Evolutionary conservation across 352 stramenopile species (phyloP).

Genomic region (Blastocystis sp.): DNA sequence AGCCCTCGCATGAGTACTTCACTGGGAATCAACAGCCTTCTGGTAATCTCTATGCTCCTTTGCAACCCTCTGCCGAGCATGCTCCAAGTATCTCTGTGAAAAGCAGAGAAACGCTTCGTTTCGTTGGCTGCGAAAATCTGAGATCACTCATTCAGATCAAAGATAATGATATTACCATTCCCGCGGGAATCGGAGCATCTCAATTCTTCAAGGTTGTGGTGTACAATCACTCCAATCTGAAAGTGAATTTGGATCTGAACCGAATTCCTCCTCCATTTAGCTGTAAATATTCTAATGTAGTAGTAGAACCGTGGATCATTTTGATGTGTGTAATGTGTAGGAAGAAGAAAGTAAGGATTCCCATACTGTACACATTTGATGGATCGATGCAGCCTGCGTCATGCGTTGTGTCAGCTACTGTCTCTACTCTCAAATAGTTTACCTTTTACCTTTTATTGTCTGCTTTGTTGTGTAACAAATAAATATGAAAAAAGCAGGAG

Average conservation of each 20-base stretch:
- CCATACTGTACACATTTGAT: neutral
- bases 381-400: neutral
- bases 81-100: neutral
- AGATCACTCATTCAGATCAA: neutral
- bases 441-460: neutral
- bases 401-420: neutral
- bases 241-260: neutral
- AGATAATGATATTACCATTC: conserved; percentile 31
- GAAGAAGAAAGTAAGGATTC: conserved; percentile 36
- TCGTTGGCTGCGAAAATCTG: neutral
- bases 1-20: neutral
- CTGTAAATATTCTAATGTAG: neutral
- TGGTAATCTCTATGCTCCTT: neutral
- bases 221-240: conserved; percentile 29
- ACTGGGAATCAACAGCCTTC: neutral
- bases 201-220: conserved; percentile 5
- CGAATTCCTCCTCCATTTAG: conserved; percentile 1
- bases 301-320: neutral
- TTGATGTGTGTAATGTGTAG: neutral
- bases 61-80: neutral
- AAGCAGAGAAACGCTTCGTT: neutral
- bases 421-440: conserved; percentile 2
- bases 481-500: neutral
- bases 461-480: neutral
- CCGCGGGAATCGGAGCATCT: neutral